phyloP scores from a whole-genome alignment of 73 alveolate genomes.

The Tetrahymena malaccensis region DNA sequence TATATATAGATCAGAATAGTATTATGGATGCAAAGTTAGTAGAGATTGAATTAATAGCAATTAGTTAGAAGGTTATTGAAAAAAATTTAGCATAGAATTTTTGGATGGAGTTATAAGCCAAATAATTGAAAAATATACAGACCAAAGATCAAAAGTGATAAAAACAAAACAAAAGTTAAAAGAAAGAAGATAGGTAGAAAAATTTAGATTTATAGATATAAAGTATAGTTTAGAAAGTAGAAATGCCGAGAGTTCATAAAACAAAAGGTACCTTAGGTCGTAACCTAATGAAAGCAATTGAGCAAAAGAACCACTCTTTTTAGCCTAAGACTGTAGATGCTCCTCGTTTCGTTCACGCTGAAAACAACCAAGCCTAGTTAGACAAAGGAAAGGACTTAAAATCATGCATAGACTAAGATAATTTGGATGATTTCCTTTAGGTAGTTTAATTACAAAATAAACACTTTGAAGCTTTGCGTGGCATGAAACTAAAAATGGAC shows the following conservation, averaged over 20 bases:
- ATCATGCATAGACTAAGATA: conserved; percentile 85
- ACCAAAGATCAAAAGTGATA: background rate
- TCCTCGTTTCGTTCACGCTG: background rate
- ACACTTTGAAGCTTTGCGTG: conserved; percentile 69
- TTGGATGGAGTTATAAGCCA: background rate
- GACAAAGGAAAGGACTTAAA: conserved; percentile 31
- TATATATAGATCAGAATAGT: background rate
- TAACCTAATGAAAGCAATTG: background rate
- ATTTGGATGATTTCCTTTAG: conserved; percentile 85
- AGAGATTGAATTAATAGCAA: background rate
- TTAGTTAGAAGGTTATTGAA: background rate
- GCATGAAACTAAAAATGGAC: conserved; percentile 52
- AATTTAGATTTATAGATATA: background rate
- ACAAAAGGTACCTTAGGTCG: background rate
- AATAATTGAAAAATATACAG: background rate
- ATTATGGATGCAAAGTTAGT: background rate
- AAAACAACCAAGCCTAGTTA: background rate
- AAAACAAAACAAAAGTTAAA: background rate
- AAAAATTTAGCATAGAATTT: background rate
- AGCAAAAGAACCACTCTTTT: background rate
- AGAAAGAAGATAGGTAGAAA: background rate
- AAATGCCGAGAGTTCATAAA: background rate
- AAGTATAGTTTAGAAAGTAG: background rate
- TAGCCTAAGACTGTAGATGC: background rate
- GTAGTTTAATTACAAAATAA: conserved; percentile 84